Evolutionary conservation across 345 rosid genomes (phyloP).

Genomic region (Kernera saxatilis): DNA sequence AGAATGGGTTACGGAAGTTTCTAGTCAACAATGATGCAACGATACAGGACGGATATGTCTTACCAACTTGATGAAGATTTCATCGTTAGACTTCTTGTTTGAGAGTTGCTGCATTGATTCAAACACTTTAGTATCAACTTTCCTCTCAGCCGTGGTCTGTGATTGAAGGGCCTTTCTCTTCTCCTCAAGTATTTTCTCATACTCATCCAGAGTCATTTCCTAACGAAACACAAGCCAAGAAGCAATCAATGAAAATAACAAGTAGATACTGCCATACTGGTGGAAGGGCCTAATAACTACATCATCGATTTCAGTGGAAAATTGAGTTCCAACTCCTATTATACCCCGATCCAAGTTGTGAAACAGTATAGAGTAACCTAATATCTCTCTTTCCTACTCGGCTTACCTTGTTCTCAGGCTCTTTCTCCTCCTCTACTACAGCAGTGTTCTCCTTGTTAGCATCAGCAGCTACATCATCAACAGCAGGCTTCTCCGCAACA

Average conservation of each 20-base stretch:
- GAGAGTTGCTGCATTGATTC: conserved; percentile 83
- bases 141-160: conserved; percentile 67
- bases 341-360: not conserved
- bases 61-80: conserved; percentile 90
- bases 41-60: not conserved
- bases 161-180: conserved; percentile 70
- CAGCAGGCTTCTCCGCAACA: conserved; percentile 53
- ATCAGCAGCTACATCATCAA: conserved; percentile 58
- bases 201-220: conserved; percentile 99
- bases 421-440: conserved; percentile 59
- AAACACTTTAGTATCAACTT: conserved; percentile 70
- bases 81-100: conserved; percentile 73
- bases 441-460: conserved; percentile 62
- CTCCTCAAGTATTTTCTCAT: conserved; percentile 81
- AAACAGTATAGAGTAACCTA: not conserved
- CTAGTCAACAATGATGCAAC: not conserved
- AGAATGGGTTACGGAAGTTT: not conserved
- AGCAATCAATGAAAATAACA: not conserved
- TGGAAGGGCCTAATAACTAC: not conserved
- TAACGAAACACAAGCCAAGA: conserved; percentile 7
- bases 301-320: not conserved
- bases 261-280: not conserved
- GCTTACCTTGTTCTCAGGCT: conserved; percentile 81
- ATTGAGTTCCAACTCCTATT: not conserved
- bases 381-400: not conserved